Evolutionary conservation across 192 early-diverging fungal genomes (phyloP).

Genomic region (Phlyctochytrium planicorne): DNA sequence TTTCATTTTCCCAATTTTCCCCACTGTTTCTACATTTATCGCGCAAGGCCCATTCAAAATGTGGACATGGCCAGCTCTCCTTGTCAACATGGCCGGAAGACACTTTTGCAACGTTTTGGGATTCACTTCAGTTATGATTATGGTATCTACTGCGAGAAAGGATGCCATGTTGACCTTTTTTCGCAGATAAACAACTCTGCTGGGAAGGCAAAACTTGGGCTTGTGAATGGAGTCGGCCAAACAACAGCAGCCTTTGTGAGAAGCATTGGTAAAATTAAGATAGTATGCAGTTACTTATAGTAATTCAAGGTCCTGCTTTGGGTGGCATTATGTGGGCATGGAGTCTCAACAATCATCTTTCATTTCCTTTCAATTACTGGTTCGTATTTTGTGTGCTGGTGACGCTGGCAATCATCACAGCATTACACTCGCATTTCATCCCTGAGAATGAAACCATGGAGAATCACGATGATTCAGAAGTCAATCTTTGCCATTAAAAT

Average conservation of each 20-base stretch:
- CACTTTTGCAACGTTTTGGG: slow-evolving; percentile 28
- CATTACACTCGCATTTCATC: neutral
- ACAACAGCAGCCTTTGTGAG: slow-evolving; percentile 29
- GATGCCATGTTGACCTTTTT: neutral
- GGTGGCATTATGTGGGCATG: slow-evolving; percentile 35
- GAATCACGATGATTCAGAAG: neutral
- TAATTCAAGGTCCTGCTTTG: slow-evolving; percentile 18
- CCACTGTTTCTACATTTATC: slow-evolving; percentile 9
- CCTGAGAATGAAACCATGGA: neutral
- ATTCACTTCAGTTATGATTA: slow-evolving; percentile 27
- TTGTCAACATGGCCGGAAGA: slow-evolving; percentile 17
- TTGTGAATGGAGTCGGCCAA: slow-evolving; percentile 29
- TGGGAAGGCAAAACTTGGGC: slow-evolving; percentile 9
- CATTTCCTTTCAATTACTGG: slow-evolving; percentile 32
- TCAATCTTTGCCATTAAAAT: neutral
- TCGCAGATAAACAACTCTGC: slow-evolving; percentile 24
- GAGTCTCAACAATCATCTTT: slow-evolving; percentile 25
- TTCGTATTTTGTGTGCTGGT: slow-evolving; percentile 20
- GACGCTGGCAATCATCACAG: neutral
- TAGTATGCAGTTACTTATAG: neutral
- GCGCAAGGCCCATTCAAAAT: neutral
- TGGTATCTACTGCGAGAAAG: slow-evolving; percentile 4
- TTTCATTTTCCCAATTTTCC: slow-evolving; percentile 18
- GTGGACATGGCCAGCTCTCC: slow-evolving; percentile 10
- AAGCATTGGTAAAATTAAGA: slow-evolving; percentile 9